Evolutionary conservation across 2,329 filamentous ascomycete species (phyloP).

Genomic region (Bipolaris zeicola): DNA sequence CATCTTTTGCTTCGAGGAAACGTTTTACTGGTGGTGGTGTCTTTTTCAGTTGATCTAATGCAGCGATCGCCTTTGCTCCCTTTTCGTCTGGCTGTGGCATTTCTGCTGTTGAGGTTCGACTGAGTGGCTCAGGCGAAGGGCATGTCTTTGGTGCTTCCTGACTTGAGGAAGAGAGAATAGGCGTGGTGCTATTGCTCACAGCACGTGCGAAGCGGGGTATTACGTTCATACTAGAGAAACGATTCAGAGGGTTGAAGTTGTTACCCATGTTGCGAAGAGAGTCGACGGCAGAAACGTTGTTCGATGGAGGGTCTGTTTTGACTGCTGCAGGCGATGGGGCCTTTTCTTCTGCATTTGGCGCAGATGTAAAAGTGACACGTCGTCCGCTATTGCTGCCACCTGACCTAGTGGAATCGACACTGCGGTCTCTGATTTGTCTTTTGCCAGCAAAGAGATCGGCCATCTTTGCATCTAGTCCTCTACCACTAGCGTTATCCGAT

Average conservation of each 20-base stretch:
- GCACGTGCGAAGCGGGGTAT: conserved; percentile 76
- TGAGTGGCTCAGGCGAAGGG: conserved; percentile 27
- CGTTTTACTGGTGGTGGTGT: conserved; percentile 54
- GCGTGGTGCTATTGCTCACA: conserved; percentile 49
- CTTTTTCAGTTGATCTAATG: conserved; percentile 53
- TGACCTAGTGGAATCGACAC: conserved; percentile 74
- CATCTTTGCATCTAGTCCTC: conserved; percentile 62
- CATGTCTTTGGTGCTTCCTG: conserved; percentile 36
- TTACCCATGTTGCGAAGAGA: conserved; percentile 81
- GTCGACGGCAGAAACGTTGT: conserved; percentile 69
- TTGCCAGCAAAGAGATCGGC: conserved; percentile 74
- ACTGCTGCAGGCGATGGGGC: conserved; percentile 23
- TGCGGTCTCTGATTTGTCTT: conserved; percentile 69
- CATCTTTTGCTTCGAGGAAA: conserved; percentile 55
- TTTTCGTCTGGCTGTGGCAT: conserved; percentile 34
- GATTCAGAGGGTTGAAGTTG: conserved; percentile 80
- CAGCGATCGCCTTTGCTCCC: conserved; percentile 50
- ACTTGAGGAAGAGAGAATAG: conserved; percentile 49
- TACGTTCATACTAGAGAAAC: conserved; percentile 74
- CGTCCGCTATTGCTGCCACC: conserved; percentile 65
- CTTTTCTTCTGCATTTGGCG: conserved; percentile 33
- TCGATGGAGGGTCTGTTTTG: conserved; percentile 34
- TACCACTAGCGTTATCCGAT: conserved; percentile 29
- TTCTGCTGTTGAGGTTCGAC: conserved; percentile 29
- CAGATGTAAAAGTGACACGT: conserved; percentile 57